Evolutionary conservation across 208 protist genomes (phyloP).

Genomic region (Crithidia thermophila): DNA sequence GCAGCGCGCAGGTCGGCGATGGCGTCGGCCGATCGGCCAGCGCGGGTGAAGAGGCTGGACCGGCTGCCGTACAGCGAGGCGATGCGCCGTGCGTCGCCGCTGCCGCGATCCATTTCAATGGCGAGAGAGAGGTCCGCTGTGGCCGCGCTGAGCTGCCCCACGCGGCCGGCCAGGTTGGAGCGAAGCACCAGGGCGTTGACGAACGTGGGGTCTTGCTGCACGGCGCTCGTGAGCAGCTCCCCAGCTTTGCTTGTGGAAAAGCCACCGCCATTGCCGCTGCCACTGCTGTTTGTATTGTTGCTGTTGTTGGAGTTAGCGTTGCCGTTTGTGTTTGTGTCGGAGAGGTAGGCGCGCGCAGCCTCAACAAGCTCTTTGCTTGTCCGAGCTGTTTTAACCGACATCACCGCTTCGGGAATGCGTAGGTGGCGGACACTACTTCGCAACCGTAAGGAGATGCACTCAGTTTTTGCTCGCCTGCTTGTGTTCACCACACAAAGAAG

Average conservation of each 20-base stretch:
- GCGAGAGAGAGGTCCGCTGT: constrained; percentile 67
- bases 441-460: no score
- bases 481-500: no score
- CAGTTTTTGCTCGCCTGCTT: no score
- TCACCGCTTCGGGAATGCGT: not conserved
- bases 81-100: constrained; percentile 48
- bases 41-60: constrained; percentile 48
- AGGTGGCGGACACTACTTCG: no score
- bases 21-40: constrained; percentile 52
- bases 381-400: constrained; percentile 9
- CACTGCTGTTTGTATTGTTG: no score
- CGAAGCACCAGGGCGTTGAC: constrained; percentile 53
- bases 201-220: constrained; percentile 57
- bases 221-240: constrained; percentile 37
- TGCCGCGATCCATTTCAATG: constrained; percentile 72
- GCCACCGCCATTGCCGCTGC: no score
- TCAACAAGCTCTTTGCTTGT: constrained; percentile 48
- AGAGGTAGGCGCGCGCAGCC: constrained; percentile 41
- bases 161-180: constrained; percentile 37
- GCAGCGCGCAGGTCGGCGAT: constrained; percentile 73
- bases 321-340: constrained; percentile 42
- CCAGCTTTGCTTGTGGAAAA: constrained; percentile 46
- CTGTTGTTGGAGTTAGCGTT: no score
- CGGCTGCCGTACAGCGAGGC: constrained; percentile 66
- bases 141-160: constrained; percentile 42